Evolutionary conservation across 208 protist genomes (phyloP).

Genomic region (Blechomonas ayalai): DNA sequence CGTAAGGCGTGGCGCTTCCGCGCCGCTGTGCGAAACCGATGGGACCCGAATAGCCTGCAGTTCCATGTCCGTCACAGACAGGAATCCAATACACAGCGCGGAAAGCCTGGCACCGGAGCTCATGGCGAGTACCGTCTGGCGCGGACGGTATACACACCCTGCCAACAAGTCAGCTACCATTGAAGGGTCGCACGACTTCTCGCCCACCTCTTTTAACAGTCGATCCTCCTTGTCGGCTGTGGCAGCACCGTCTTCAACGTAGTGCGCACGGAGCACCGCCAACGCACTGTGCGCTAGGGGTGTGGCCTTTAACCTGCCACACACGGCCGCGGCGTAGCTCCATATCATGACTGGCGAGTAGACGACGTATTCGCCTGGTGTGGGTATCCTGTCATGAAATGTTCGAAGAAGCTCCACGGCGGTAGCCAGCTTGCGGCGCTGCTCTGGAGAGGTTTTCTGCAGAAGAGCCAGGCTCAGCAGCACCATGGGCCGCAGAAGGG

Average conservation of each 20-base stretch:
- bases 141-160: too few relatives aligned
- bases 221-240: neutral
- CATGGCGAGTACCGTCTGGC: too few relatives aligned
- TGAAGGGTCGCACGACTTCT: too few relatives aligned
- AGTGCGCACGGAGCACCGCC: slow-evolving; percentile 23
- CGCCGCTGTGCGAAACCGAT: too few relatives aligned
- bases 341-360: slow-evolving; percentile 39
- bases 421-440: slow-evolving; percentile 28
- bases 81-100: too few relatives aligned
- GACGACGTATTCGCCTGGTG: neutral
- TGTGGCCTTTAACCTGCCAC: slow-evolving; percentile 28
- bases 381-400: slow-evolving; percentile 2
- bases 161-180: too few relatives aligned
- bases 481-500: slow-evolving; percentile 33
- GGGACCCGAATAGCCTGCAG: too few relatives aligned
- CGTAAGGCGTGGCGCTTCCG: too few relatives aligned
- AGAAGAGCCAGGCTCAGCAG: slow-evolving; percentile 46
- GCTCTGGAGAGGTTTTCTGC: slow-evolving; percentile 18
- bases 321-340: slow-evolving; percentile 38
- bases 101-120: too few relatives aligned
- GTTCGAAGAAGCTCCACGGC: slow-evolving; percentile 34
- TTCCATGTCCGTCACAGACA: too few relatives aligned
- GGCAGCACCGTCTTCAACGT: slow-evolving; percentile 6
- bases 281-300: slow-evolving; percentile 18
- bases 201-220: too few relatives aligned